These are phyloP conservation scores for Lichina pygmaea DNA, from an alignment of 495 filamentous ascomycete species.

Conservation along the genomic window DNA sequence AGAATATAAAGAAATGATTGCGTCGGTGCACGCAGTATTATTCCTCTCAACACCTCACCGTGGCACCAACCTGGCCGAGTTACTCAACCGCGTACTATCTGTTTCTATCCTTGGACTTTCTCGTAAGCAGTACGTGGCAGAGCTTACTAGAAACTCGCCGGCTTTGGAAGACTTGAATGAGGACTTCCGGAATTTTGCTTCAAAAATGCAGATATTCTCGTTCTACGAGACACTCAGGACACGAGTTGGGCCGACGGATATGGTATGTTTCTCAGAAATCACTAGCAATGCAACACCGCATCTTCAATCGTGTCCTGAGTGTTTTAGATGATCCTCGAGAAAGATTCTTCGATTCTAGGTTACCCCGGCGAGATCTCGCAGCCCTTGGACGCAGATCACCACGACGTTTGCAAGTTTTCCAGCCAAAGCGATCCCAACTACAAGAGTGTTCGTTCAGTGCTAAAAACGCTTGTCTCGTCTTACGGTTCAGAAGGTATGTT, in stretches of 20 bases:
- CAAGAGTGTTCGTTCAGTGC: background rate
- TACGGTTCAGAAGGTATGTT: background rate
- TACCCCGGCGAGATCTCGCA: constrained; percentile 1
- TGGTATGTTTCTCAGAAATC: constrained; percentile 1
- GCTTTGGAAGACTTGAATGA: constrained; percentile 19
- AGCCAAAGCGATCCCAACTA: constrained; percentile 1
- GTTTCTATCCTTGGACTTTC: constrained; percentile 5
- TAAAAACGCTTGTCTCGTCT: background rate
- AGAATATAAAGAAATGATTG: constrained; percentile 12
- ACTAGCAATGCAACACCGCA: background rate
- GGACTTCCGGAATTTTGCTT: constrained; percentile 17
- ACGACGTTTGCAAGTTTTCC: background rate
- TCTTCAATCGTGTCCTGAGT: background rate
- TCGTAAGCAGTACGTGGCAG: constrained; percentile 17
- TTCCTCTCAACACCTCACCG: constrained; percentile 24
- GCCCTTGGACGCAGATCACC: constrained; percentile 1
- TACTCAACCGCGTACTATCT: constrained; percentile 11
- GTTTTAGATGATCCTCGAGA: constrained; percentile 7
- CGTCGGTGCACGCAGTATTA: constrained; percentile 12
- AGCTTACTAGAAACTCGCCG: constrained; percentile 13
- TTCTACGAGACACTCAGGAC: constrained; percentile 22
- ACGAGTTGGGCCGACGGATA: constrained; percentile 8
- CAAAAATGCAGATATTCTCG: constrained; percentile 14
- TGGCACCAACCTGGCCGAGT: constrained; percentile 17
- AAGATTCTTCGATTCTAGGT: constrained; percentile 3